Base-by-base conservation (phyloP, 768 basidiomycete genomes). In the Leccinum variicolor region DNA sequence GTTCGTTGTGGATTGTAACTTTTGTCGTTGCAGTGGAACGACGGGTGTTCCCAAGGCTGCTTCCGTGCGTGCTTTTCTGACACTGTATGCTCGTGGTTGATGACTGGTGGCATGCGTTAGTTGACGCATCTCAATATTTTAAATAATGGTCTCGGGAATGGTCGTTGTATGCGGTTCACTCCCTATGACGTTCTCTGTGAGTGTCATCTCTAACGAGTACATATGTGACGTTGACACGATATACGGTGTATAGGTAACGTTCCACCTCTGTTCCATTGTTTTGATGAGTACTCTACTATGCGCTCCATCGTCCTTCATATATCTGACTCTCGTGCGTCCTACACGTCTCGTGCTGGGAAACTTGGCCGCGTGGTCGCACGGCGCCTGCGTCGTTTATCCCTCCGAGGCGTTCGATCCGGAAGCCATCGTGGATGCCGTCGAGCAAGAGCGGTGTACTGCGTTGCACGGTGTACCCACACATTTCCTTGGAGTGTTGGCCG, bases 401-500 rank as follows among this genome's bases (percentile, higher is more conserved):
- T 85, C 89, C 1, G 80, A 83, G 36, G 75, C 77, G 2, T 92
- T 79, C 66, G 74, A 89, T 61, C 84, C 91, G 0, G 69, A 72
- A 31, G 77, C 84, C 1, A 85, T 90, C 50, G 85, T 93, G 9
- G 85, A 90, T 53, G 81, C 90, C 0, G 70, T 92, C n/a, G 69
- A 79, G 7, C 76, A 76, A 17, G 90, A 92, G 62, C 77, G 74
- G 56, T 92, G 90, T 53, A 92, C 90, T 0, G 87, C 86, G 0
- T 73, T 94, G 53, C 91, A 93, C 61, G 91, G 91, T 7, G 91
- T 93, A 6, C 91, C 91, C 0, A 93, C 91, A 0, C 91, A 93
- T 67, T 92, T 92, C 69, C 76, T 90, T 1, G 90, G 86, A 6
- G 82, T 92, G 1, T 73, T 92, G 25, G 69, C 79, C 0, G 90